phyloP scores from a whole-genome alignment of 306 rosid species.

The Malus domestica region DNA sequence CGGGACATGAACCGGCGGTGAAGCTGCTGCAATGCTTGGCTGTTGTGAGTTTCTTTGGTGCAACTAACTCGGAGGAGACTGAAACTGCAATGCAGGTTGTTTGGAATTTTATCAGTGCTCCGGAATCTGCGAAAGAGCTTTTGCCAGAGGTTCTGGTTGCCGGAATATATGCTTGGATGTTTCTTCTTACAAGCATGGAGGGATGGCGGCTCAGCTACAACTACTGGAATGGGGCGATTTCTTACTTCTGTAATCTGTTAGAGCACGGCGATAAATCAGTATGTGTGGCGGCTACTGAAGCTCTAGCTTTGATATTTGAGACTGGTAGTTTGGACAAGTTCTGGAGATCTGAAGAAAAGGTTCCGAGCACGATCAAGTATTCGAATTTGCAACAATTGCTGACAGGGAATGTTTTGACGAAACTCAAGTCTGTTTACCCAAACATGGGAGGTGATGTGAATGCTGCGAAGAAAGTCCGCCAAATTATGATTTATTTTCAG shows the following conservation, averaged over 20 bases:
- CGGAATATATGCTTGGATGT: constrained; percentile 29
- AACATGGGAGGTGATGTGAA: too few relatives aligned
- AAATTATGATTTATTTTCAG: too few relatives aligned
- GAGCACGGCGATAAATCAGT: neutral
- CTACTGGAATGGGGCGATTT: constrained; percentile 14
- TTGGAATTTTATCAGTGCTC: constrained; percentile 18
- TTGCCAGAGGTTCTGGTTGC: constrained; percentile 10
- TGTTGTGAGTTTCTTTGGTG: constrained; percentile 24
- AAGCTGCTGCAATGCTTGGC: constrained; percentile 28
- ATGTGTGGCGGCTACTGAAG: too few relatives aligned
- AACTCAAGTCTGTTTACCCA: too few relatives aligned
- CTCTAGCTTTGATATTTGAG: too few relatives aligned
- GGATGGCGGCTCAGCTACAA: constrained; percentile 18
- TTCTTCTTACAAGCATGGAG: constrained; percentile 24
- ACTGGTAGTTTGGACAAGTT: too few relatives aligned
- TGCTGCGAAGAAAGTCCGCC: too few relatives aligned
- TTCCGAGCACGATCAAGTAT: too few relatives aligned
- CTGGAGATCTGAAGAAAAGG: too few relatives aligned
- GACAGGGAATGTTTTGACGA: too few relatives aligned
- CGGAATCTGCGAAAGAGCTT: constrained; percentile 3
- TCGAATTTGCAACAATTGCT: too few relatives aligned
- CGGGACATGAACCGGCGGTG: neutral
- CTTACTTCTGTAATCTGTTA: constrained; percentile 9
- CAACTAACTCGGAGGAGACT: constrained; percentile 12
- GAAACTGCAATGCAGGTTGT: constrained; percentile 25